These are phyloP conservation scores for Brassica cretica DNA, from an alignment of 345 rosid species.

Conservation along the genomic window DNA sequence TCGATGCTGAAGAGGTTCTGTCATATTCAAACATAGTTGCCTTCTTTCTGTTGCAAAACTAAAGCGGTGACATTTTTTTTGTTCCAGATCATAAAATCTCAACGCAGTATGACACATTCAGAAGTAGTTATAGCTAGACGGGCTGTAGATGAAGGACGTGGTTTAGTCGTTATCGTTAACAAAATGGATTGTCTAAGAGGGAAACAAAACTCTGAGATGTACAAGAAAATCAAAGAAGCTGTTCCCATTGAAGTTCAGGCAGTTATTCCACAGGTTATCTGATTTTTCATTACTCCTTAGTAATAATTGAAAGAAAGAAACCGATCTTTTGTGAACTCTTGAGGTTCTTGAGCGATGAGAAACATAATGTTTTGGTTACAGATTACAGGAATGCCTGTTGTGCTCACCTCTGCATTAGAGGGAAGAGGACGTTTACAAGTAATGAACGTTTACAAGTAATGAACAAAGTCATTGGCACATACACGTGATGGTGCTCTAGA, in stretches of 20 bases:
- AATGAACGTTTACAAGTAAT: constrained; percentile 40
- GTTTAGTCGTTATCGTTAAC: constrained; percentile 81
- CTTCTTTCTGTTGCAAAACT: background rate
- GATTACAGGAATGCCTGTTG: constrained; percentile 82
- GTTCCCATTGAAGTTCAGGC: constrained; percentile 94
- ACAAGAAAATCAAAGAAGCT: constrained; percentile 78
- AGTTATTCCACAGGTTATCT: constrained; percentile 81
- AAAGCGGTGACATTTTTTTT: background rate
- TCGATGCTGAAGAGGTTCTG: constrained; percentile 91
- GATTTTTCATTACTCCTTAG: background rate
- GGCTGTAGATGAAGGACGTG: constrained; percentile 97
- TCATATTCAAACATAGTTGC: constrained; percentile 1
- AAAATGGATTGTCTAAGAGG: constrained; percentile 92
- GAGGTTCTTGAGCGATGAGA: constrained; percentile 1
- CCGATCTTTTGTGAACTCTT: background rate
- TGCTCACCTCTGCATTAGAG: constrained; percentile 85
- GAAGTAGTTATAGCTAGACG: constrained; percentile 95
- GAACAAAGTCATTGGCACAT: constrained; percentile 59
- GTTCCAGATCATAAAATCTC: constrained; percentile 64
- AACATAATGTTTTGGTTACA: constrained; percentile 38
- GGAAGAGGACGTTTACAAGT: constrained; percentile 79
- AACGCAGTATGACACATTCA: constrained; percentile 85
- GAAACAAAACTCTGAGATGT: constrained; percentile 49
- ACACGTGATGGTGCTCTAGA: constrained; percentile 87
- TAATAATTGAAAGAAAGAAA: too few species aligned